Conservation (phyloP, 2,329 filamentous ascomycete species). For the Penicillium brevicompactum region DNA sequence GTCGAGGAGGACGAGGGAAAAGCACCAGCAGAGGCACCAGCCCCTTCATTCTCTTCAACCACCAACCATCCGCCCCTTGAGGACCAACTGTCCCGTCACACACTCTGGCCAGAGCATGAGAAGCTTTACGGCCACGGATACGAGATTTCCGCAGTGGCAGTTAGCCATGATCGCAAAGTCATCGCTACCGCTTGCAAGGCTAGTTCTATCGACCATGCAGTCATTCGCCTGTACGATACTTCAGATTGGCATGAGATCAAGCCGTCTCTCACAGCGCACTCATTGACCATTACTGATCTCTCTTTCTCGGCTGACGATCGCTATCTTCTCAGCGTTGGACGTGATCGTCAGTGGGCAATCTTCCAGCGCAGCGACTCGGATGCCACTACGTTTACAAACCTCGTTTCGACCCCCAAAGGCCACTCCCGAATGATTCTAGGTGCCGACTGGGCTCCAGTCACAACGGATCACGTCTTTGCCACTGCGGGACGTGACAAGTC, state of each 20-base stretch:
- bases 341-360: conserved; percentile 88
- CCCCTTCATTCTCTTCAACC: conserved; percentile 48
- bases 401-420: conserved; percentile 74
- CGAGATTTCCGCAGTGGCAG: conserved; percentile 86
- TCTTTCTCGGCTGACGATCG: conserved; percentile 75
- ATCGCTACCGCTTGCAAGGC: conserved; percentile 93
- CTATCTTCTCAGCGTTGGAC: conserved; percentile 81
- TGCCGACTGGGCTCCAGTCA: conserved; percentile 72
- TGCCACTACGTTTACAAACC: conserved; percentile 55
- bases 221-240: conserved; percentile 89
- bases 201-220: conserved; percentile 89
- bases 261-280: conserved; percentile 80
- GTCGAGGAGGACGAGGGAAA: conserved; percentile 45
- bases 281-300: conserved; percentile 80
- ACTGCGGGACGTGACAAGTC: conserved; percentile 90
- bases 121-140: conserved; percentile 98
- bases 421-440: conserved; percentile 92
- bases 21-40: conserved; percentile 21
- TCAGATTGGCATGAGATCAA: conserved; percentile 82
- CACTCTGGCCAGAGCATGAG: conserved; percentile 92
- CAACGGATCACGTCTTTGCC: conserved; percentile 62
- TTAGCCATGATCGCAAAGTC: conserved; percentile 71
- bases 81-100: conserved; percentile 84
- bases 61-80: conserved; percentile 79
- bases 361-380: conserved; percentile 60